Conservation (phyloP, 2,329 filamentous ascomycete genomes). For the Sporothrix globosa region DNA sequence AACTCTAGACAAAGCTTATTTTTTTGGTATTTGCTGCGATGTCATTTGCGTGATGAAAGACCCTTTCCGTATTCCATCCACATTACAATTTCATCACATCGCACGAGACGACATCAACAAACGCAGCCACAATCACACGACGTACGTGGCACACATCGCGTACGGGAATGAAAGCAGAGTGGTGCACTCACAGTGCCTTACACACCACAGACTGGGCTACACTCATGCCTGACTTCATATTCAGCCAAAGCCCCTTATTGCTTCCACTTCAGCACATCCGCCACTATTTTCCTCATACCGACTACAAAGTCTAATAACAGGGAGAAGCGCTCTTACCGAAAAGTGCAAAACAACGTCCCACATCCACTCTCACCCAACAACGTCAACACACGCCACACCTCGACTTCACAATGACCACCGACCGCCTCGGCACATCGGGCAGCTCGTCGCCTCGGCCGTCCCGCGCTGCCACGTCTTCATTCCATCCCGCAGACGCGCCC, state of each 20-base stretch:
- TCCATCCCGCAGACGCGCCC: slow-evolving; percentile 24
- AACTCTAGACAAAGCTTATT: slow-evolving; percentile 18
- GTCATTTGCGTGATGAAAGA: not conserved
- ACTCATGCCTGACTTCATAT: not conserved
- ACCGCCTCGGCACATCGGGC: not conserved
- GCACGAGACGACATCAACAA: not conserved
- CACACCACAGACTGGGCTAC: not conserved
- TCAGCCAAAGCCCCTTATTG: not conserved
- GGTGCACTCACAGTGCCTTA: not conserved
- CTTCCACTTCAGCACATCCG: not conserved
- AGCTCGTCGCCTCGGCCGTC: not conserved
- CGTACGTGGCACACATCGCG: not conserved
- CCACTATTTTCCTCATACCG: not conserved
- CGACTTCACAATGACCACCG: not conserved
- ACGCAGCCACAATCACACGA: not conserved
- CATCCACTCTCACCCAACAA: not conserved
- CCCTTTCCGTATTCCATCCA: not conserved
- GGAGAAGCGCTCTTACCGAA: too few species aligned
- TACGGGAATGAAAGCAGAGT: not conserved
- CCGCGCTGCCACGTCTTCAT: not conserved
- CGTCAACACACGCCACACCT: too few species aligned
- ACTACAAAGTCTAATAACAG: too few species aligned
- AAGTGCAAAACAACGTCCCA: too few species aligned
- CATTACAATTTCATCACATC: not conserved
- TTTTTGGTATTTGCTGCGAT: not conserved